These are phyloP conservation scores for Umbellularia californica DNA, from an alignment of 164 flowering plant genomes.

Conservation along the genomic window DNA sequence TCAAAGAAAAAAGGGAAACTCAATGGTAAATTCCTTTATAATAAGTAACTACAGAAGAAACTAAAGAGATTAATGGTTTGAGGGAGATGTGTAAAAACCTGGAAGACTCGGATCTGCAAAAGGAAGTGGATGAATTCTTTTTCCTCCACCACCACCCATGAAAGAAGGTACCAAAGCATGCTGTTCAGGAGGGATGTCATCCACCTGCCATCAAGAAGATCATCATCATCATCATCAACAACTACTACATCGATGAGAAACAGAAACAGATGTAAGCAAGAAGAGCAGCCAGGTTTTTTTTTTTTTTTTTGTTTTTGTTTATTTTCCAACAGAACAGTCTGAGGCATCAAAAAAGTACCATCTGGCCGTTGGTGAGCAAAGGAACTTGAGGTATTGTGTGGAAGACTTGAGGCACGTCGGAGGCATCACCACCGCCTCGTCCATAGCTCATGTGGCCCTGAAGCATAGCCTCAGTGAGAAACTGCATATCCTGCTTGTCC, in stretches of 20 bases:
- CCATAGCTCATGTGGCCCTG: constrained; percentile 38
- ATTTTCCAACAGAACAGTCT: no score
- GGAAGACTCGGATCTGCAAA: constrained; percentile 41
- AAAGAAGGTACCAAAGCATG: constrained; percentile 51
- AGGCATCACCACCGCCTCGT: constrained; percentile 30
- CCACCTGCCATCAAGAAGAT: constrained; percentile 25
- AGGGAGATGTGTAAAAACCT: constrained; percentile 17
- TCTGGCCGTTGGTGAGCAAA: constrained; percentile 37
- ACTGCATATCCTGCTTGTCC: constrained; percentile 31
- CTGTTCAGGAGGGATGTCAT: constrained; percentile 50
- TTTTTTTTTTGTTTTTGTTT: no score
- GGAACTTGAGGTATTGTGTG: constrained; percentile 40
- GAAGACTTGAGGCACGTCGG: constrained; percentile 33
- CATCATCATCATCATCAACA: not conserved
- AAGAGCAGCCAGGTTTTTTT: not conserved
- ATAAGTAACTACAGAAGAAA: not conserved
- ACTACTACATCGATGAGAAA: not conserved
- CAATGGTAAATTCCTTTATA: not conserved
- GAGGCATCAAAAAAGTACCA: constrained; percentile 16
- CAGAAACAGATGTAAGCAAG: not conserved
- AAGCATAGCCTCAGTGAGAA: constrained; percentile 31
- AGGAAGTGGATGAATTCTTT: constrained; percentile 52
- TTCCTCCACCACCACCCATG: constrained; percentile 39
- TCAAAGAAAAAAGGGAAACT: not conserved
- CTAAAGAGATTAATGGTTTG: not conserved